Percentiles rank a stretch among this genome's conserved stretches.
These are phyloP conservation scores for Erysimum cheiri DNA, from an alignment of 441 rosid species.

Conservation along the genomic window DNA sequence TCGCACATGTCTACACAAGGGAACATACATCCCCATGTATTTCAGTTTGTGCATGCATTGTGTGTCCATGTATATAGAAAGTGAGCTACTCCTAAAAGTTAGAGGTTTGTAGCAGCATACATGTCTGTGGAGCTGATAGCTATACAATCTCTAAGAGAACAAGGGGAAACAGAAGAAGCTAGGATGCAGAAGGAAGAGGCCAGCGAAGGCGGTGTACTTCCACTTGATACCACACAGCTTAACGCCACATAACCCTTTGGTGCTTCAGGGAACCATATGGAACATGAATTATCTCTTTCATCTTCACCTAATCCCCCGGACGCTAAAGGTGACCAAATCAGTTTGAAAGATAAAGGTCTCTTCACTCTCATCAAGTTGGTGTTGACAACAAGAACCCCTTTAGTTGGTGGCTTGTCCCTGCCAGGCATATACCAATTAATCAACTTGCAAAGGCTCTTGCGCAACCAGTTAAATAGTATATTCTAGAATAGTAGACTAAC, in stretches of 20 bases:
- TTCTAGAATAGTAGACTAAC: conserved; percentile 55
- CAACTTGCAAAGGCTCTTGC: conserved; percentile 27
- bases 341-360: conserved; percentile 82
- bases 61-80: conserved; percentile 28
- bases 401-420: conserved; percentile 98
- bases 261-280: conserved; percentile 96
- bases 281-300: conserved; percentile 54
- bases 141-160: conserved; percentile 88
- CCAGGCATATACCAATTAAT: conserved; percentile 44
- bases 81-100: conserved; percentile 28
- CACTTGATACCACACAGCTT: conserved; percentile 85
- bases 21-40: conserved; percentile 24
- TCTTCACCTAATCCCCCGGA: conserved; percentile 51
- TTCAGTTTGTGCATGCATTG: conserved; percentile 30
- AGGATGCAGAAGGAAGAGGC: conserved; percentile 83
- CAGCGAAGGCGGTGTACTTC: conserved; percentile 69
- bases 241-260: conserved; percentile 91
- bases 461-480: conserved; percentile 6
- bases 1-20: conserved; percentile 23
- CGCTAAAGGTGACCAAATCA: conserved; percentile 68
- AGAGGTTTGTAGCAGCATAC: conserved; percentile 55
- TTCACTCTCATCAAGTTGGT: conserved; percentile 80
- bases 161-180: conserved; percentile 83
- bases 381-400: conserved; percentile 91
- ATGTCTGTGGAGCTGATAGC: conserved; percentile 57